Conservation (phyloP, 352 stramenopile genomes). For the Plasmopara muralis region DNA sequence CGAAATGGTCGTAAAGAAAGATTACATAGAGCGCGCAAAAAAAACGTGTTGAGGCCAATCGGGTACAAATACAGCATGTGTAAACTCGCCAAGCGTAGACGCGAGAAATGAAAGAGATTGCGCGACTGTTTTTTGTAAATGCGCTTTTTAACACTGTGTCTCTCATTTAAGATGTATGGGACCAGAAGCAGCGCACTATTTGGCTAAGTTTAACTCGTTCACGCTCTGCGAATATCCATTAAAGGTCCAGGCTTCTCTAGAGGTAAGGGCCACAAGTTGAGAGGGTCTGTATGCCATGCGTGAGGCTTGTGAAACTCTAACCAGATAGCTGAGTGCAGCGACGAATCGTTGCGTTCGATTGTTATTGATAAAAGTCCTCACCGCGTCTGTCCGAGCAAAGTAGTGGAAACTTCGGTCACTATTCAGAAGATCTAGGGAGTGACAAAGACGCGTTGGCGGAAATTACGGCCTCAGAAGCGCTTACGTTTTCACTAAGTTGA, state of each 20-base stretch:
- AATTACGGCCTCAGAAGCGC: neutral
- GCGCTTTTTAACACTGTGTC: conserved; percentile 4
- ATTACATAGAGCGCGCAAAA: neutral
- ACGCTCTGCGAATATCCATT: conserved; percentile 16
- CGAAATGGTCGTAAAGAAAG: neutral
- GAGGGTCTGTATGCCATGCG: neutral
- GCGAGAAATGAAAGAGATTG: conserved; percentile 15
- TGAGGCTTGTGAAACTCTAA: neutral
- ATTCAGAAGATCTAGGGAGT: neutral
- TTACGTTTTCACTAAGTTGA: neutral
- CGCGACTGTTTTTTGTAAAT: conserved; percentile 6
- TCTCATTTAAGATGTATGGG: neutral
- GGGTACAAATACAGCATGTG: conserved; percentile 12
- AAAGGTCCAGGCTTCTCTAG: conserved; percentile 8
- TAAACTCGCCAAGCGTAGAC: conserved; percentile 1
- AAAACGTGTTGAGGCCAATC: neutral
- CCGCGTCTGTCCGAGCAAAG: neutral
- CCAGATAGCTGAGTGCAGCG: neutral
- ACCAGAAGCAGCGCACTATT: conserved; percentile 11
- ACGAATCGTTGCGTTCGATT: neutral
- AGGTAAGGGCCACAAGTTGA: conserved; percentile 6
- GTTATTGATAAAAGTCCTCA: neutral
- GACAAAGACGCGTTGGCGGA: neutral
- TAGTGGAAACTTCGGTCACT: neutral
- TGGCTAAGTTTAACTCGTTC: conserved; percentile 11